These are phyloP conservation scores for Neodidymelliopsis sp. DNA, from an alignment of 2,329 filamentous ascomycete species.

Conservation along the genomic window DNA sequence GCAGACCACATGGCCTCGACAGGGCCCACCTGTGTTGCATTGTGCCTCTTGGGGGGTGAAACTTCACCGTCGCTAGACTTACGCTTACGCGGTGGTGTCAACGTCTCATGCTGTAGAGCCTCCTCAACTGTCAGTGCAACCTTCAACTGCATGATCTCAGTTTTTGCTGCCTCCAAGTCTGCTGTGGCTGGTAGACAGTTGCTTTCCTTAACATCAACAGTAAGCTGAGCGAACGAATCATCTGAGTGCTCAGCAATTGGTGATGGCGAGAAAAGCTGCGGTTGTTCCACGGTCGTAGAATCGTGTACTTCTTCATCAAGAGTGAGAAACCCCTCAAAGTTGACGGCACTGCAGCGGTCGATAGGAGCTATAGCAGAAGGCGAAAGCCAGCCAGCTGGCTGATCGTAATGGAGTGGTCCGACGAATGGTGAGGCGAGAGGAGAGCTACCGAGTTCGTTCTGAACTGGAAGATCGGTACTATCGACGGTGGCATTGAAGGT, in stretches of 20 bases:
- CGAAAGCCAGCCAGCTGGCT: neutral
- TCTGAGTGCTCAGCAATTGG: neutral
- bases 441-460: neutral
- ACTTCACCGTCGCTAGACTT: neutral
- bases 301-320: neutral
- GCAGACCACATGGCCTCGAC: slow-evolving; percentile 19
- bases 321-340: neutral
- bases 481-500: neutral
- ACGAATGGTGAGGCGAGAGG: neutral
- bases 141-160: slow-evolving; percentile 13
- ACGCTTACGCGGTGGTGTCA: neutral
- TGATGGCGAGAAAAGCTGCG: neutral
- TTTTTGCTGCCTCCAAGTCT: neutral
- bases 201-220: neutral
- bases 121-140: slow-evolving; percentile 1
- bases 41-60: neutral
- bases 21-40: neutral
- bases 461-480: neutral
- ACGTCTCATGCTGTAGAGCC: neutral
- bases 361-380: neutral
- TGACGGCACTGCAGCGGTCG: neutral
- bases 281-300: neutral
- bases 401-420: neutral
- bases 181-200: neutral
- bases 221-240: neutral